Base-by-base conservation (phyloP, 768 basidiomycete species). In the Chalciporus pseudorubinellus region DNA sequence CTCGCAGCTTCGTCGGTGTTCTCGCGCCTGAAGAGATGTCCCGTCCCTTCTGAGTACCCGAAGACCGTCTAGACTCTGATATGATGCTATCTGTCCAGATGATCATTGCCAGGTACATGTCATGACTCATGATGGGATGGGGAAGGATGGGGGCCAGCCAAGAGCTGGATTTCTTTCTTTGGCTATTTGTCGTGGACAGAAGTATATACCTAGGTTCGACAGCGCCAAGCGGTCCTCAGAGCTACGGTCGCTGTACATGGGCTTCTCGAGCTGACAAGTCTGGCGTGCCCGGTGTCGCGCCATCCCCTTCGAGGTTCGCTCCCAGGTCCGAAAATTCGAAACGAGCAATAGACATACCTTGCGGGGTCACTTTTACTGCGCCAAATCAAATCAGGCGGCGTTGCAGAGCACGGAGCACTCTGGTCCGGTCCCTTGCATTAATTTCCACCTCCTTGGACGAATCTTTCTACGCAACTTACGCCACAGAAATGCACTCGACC, bases 401-500 rank as follows among this genome's bases (percentile, higher is more conserved):
- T n/a, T 36, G 34, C 6, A 36, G 6, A 36, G n/a, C 34, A 36
- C 34, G 34, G 34, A 16, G 34, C 34, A n/a, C 6, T 36, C 13
- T 41, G 39, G 39, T 12, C 39, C 22, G 39, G 39, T 18, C 39
- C 39, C 20, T 41, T 24, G 19, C 4, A 13, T 41, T 20, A 20
- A 41, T 41, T 24, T 36, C 34, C 34, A 36, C 34, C 14, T 36
- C 14, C 13, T 11, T 31, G 12, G 31, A 31, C 31, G 31, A 14
- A 11, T 36, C n/a, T 36, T 36, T 36, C 34, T 36, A 36, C 34
- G 34, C 34, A 41, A 41, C 44, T 38, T 26, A 39, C 51, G 52
- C 57, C 58, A 58, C 48, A 48, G 46, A 31, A 52, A 58, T 57
- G 56, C 16, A 36, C 16, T 36, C n/a, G 34, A 36, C 34, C 4